Conservation (phyloP, 192 early-diverging fungal species). For the Dissophora globulifera region DNA sequence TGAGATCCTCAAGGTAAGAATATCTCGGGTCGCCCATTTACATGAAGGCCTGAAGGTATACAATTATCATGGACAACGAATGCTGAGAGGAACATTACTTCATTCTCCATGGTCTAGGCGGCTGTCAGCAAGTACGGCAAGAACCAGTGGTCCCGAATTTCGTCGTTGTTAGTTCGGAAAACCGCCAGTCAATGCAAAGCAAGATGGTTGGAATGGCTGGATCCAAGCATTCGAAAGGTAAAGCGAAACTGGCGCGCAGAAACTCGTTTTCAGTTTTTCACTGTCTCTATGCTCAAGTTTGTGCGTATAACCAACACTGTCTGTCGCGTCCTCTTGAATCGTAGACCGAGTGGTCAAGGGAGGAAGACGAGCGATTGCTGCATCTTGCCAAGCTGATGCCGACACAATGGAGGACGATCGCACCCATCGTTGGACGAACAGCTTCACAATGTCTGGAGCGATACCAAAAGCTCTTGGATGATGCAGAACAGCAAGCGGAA, state of each 20-base stretch:
- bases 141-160: slow-evolving; percentile 99
- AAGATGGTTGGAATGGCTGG: slow-evolving; percentile 99
- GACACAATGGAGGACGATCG: slow-evolving; percentile 99
- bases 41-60: too few species aligned
- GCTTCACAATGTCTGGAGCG: slow-evolving; percentile 96
- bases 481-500: slow-evolving; percentile 89
- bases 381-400: slow-evolving; percentile 99
- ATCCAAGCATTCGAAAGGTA: slow-evolving; percentile 97
- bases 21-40: too few species aligned
- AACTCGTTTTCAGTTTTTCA: neutral
- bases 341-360: slow-evolving; percentile 96
- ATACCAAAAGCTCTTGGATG: slow-evolving; percentile 95
- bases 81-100: too few species aligned
- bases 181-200: slow-evolving; percentile 99
- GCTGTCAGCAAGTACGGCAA: slow-evolving; percentile 99
- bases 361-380: slow-evolving; percentile 97
- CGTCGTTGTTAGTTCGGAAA: slow-evolving; percentile 93
- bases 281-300: neutral
- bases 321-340: too few species aligned
- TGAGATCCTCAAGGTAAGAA: slow-evolving; percentile 91
- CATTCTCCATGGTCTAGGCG: slow-evolving; percentile 64
- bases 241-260: neutral
- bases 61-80: too few species aligned
- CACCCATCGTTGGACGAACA: slow-evolving; percentile 96
- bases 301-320: too few species aligned